Conservation (phyloP, 1,284 basidiomycete species). For the Gymnopus androsaceus region DNA sequence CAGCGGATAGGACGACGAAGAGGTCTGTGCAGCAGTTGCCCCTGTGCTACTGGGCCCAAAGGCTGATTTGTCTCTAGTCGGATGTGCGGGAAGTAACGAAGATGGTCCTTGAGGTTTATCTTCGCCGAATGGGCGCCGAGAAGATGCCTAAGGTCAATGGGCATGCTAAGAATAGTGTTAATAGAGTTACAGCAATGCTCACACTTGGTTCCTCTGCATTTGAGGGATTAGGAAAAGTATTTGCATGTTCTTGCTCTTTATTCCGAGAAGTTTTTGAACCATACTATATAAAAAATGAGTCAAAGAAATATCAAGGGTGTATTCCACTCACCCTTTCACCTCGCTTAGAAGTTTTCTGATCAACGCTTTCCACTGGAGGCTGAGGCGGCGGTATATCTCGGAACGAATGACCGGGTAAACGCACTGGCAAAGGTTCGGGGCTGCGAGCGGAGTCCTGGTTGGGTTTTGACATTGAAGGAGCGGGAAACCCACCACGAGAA, state of each 20-base stretch:
- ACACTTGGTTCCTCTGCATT: not conserved
- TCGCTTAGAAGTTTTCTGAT: not conserved
- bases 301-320: not conserved
- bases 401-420: not conserved
- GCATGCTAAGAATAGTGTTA: too few species aligned
- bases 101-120: not conserved
- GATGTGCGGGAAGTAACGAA: not conserved
- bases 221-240: not conserved
- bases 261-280: not conserved
- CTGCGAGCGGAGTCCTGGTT: not conserved
- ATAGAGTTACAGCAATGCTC: not conserved
- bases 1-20: not conserved
- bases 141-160: not conserved
- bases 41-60: not conserved
- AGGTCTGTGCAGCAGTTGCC: not conserved
- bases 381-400: not conserved
- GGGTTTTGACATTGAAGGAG: not conserved
- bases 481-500: not conserved
- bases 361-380: not conserved
- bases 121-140: not conserved
- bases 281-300: not conserved
- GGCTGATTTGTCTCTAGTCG: not conserved
- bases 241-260: not conserved
- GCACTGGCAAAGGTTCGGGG: conserved; percentile 11
- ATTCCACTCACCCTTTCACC: not conserved